These are phyloP conservation scores for Sordaria brevicollis DNA, from an alignment of 495 filamentous ascomycete species.

Conservation along the genomic window DNA sequence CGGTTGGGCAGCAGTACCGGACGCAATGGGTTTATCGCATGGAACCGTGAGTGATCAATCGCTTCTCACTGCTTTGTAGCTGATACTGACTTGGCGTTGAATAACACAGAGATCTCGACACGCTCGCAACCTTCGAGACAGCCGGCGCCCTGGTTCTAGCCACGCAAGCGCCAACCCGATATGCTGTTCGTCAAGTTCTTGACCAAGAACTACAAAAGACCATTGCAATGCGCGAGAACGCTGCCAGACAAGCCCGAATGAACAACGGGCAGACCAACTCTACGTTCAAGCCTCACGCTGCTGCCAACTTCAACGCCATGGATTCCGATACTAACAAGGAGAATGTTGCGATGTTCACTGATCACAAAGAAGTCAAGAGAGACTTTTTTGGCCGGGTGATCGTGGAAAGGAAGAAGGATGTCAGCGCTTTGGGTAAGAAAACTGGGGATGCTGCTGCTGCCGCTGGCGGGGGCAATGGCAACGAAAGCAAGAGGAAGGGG, in stretches of 20 bases:
- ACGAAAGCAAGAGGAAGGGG: constrained; percentile 16
- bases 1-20: constrained; percentile 33
- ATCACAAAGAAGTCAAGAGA: constrained; percentile 46
- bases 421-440: constrained; percentile 18
- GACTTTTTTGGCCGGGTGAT: constrained; percentile 87
- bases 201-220: constrained; percentile 78
- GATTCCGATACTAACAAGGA: constrained; percentile 26
- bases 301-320: neutral
- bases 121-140: constrained; percentile 52
- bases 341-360: constrained; percentile 20
- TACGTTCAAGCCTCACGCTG: constrained; percentile 1
- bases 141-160: constrained; percentile 34
- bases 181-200: constrained; percentile 82
- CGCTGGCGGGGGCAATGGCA: constrained; percentile 7
- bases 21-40: constrained; percentile 79
- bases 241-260: constrained; percentile 45
- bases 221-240: constrained; percentile 47
- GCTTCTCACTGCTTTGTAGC: neutral
- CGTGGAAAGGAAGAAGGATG: constrained; percentile 27
- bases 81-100: neutral
- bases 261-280: constrained; percentile 25
- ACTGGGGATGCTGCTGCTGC: constrained; percentile 20
- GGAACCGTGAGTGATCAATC: constrained; percentile 64
- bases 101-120: constrained; percentile 44
- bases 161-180: constrained; percentile 60